Base-by-base conservation (phyloP, 2,329 filamentous ascomycete genomes). In the Sporothrix brunneoviolacea region DNA sequence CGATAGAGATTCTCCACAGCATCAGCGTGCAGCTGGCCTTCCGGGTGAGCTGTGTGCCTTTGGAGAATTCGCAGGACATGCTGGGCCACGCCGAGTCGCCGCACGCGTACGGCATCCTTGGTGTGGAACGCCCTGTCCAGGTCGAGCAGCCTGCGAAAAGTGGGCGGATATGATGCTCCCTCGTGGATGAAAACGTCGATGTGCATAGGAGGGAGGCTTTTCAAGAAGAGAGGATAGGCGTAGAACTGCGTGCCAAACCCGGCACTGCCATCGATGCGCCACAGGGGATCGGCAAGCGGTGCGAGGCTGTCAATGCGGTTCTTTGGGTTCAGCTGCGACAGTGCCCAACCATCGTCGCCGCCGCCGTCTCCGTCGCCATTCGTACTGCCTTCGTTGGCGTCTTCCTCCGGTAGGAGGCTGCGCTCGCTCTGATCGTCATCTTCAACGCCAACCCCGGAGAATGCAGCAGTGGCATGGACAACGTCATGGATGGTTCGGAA, bases 121-220 rank as follows among this genome's bases (percentile, higher is more conserved):
- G 71, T 77, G 60, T 81, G 77, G 54, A 81, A 82, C 28, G 75
- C 73, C 43, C 68, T 64, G 50, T 75, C 69, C 24, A 80, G 65
- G 50, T 73, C 69, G 22, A 82, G 70, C 22, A 74, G 64, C 12
- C 65, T 60, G 42, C 75, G 71, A 36, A 80, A 59, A 4, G 65
- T 55, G 2, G 62, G 56, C 0, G 69, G 62, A 12, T 55, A 56
- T 7, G 30, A 40, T 71, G 65, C n/a, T 62, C 65, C 13, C 52
- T 79, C 74, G 4, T 76, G 72, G 28, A 82, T 72, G 59, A 79
- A 82, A 21, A 79, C 70, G 59, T 83, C 79, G 58, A 82, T 70
- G 35, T 78, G 73, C 57, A 78, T 69, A 1, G 79, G 79, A 4
- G 72, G 65, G 18, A 71, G 60, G 5, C 59, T 56, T 10, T 18